Evolutionary conservation across 2,329 filamentous ascomycete genomes (phyloP).

Genomic region (Pseudogymnoascus sp.): DNA sequence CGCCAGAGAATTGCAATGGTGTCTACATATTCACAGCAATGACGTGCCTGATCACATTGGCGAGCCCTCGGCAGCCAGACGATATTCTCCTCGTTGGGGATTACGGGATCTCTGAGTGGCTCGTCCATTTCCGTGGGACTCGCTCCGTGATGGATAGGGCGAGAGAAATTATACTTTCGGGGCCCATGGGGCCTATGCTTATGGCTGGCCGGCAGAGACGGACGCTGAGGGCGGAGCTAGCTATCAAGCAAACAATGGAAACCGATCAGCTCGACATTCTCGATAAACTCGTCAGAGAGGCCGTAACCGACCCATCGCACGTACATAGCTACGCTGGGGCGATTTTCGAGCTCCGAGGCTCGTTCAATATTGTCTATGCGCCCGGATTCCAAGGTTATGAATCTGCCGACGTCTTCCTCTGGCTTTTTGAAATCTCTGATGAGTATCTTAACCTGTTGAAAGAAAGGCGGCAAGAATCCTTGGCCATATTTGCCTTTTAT

Average conservation of each 20-base stretch:
- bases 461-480: constrained; percentile 27
- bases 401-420: constrained; percentile 34
- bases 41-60: constrained; percentile 33
- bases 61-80: constrained; percentile 28
- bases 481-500: constrained; percentile 33
- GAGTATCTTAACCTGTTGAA: constrained; percentile 33
- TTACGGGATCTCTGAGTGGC: constrained; percentile 33
- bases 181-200: constrained; percentile 27
- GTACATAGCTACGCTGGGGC: constrained; percentile 27
- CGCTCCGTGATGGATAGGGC: constrained; percentile 29
- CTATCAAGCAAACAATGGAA: constrained; percentile 12
- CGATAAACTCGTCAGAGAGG: constrained; percentile 18
- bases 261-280: constrained; percentile 19
- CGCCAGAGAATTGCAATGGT: constrained; percentile 29
- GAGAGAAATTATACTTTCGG: constrained; percentile 18
- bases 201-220: constrained; percentile 20
- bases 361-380: constrained; percentile 24
- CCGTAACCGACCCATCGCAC: constrained; percentile 17
- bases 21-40: constrained; percentile 36
- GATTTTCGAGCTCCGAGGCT: constrained; percentile 31
- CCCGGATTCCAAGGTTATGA: constrained; percentile 25
- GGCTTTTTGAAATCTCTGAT: constrained; percentile 33
- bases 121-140: constrained; percentile 32
- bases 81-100: constrained; percentile 33
- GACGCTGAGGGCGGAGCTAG: constrained; percentile 12